A percentile compares a stretch with the other conserved stretches of the same genome.
Evolutionary conservation across 1,284 basidiomycete genomes (phyloP).

Genomic region (Porogramme epimiltina): DNA sequence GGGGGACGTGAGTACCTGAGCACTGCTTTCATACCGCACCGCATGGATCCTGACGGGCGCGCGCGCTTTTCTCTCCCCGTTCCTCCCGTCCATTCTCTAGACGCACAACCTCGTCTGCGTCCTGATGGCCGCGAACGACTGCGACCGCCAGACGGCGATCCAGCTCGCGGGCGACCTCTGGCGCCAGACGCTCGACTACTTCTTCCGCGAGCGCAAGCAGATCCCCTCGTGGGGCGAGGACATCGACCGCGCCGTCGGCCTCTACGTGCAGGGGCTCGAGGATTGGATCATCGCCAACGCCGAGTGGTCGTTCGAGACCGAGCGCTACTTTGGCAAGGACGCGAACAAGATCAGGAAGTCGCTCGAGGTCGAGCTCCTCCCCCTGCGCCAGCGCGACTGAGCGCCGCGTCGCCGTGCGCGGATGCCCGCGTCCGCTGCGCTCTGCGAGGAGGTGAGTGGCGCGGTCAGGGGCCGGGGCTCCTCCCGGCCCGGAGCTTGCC

Average conservation of each 20-base stretch:
- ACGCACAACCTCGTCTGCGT: slow-evolving; percentile 44
- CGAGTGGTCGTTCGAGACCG: slow-evolving; percentile 44
- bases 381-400: slow-evolving; percentile 15
- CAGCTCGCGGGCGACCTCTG: slow-evolving; percentile 95
- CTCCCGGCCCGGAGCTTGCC: no score
- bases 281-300: slow-evolving; percentile 46
- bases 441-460: slow-evolving; percentile 13
- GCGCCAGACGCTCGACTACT: slow-evolving; percentile 60
- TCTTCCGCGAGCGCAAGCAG: slow-evolving; percentile 20
- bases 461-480: no score
- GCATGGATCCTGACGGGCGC: background rate
- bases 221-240: slow-evolving; percentile 37
- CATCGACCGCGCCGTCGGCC: slow-evolving; percentile 32
- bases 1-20: slow-evolving; percentile 41
- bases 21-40: slow-evolving; percentile 14
- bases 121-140: slow-evolving; percentile 44
- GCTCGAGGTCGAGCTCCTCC: slow-evolving; percentile 24
- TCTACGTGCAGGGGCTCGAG: slow-evolving; percentile 42
- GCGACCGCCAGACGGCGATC: slow-evolving; percentile 73
- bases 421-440: slow-evolving; percentile 5
- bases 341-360: slow-evolving; percentile 34
- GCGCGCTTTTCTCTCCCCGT: no score
- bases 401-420: slow-evolving; percentile 2
- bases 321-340: slow-evolving; percentile 42
- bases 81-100: slow-evolving; percentile 25